Conservation (phyloP, 495 filamentous ascomycete species). For the Xylaria longipes region DNA sequence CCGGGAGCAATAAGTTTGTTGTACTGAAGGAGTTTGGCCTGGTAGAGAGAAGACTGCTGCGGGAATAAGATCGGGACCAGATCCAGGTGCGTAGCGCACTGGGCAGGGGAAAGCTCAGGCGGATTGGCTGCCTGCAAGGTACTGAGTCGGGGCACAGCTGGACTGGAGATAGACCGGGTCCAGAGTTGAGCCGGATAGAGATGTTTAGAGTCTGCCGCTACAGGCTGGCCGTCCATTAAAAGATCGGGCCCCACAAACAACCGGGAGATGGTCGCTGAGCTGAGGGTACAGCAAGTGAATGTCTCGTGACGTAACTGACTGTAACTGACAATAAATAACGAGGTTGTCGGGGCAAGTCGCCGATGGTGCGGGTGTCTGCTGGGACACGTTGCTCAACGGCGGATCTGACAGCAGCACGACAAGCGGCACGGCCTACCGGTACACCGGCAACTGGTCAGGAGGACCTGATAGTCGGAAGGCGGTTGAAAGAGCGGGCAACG, state of each 20-base stretch:
- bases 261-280: slow-evolving; percentile 32
- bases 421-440: slow-evolving; percentile 2
- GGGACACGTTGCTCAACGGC: slow-evolving; percentile 8
- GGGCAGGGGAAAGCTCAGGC: slow-evolving; percentile 28
- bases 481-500: slow-evolving; percentile 19
- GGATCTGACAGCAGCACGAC: slow-evolving; percentile 12
- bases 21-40: slow-evolving; percentile 61
- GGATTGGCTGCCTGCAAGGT: slow-evolving; percentile 30
- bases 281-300: slow-evolving; percentile 29
- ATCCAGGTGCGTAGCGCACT: slow-evolving; percentile 50
- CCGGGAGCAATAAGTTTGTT: slow-evolving; percentile 60
- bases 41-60: slow-evolving; percentile 56
- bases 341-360: background rate
- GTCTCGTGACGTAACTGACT: slow-evolving; percentile 29
- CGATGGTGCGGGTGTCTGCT: background rate
- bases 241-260: slow-evolving; percentile 43
- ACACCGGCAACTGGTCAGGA: slow-evolving; percentile 4
- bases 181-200: slow-evolving; percentile 53
- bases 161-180: slow-evolving; percentile 44
- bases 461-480: slow-evolving; percentile 3
- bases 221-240: slow-evolving; percentile 59
- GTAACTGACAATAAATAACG: slow-evolving; percentile 16
- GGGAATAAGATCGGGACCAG: slow-evolving; percentile 56
- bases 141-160: slow-evolving; percentile 36
- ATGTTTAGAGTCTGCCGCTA: slow-evolving; percentile 59